Evolutionary conservation across 345 rosid species (phyloP), one percentile per base, ranked within the genome.

Genomic region (Anacardium occidentale): DNA sequence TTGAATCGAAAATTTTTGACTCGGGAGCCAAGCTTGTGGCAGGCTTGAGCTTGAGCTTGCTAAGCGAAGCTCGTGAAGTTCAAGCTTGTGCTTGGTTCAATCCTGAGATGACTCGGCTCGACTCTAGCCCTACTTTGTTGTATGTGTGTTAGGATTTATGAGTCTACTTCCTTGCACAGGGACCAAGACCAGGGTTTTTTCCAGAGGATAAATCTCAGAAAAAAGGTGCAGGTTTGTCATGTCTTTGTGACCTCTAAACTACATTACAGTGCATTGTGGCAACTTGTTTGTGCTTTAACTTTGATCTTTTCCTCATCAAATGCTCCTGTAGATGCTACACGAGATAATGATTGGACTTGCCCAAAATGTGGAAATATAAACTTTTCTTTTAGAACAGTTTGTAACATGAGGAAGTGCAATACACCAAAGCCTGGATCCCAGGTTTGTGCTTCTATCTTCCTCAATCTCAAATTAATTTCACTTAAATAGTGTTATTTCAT

Each of bases 381-480:
- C 84, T 95, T 95, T 78, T 95, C 99, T 40, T 95, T 93, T 69
- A 86, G 99, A 83, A 83, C 84, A 68, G 84, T 93, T 76, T 95
- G 99, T 84, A 95, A 95, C 89, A 95, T 95, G 99, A 87, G 99
- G 80, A 95, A 92, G 77, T 95, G 99, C 89, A 95, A 88, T 78
- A 95, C 98, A 10, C 94, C 98, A 50, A 95, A 90, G 86, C 99
- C 98, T 44, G 98, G 92, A 44, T 81, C 97, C 62, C 97, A 91
- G 98, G 99, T 96, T 78, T 75, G 86, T 82, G 64, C 72, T 72
- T 10, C 60, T 66, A 54, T 73, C 20, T 45, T 7, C 32, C 24
- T 57, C 25, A 21, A 21, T 65, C 13, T 24, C 34, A 65, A 65
- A 48, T 26, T 25, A 50, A 48, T 15, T 24, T 24, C 15, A 22